Conservation (phyloP, 306 rosid genomes). For the Vigna unguiculata region DNA sequence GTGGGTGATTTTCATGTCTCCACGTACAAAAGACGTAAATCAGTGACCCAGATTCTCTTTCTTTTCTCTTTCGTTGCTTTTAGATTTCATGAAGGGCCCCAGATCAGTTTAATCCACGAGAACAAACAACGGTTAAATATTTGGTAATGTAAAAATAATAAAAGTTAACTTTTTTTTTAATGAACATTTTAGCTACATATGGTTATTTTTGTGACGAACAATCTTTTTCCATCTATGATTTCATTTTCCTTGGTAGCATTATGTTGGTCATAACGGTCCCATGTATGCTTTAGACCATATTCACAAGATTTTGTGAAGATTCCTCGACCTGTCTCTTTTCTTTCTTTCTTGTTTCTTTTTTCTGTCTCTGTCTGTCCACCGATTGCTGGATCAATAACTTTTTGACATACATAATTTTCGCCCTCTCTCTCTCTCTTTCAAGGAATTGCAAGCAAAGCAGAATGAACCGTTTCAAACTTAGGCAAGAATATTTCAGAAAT, state of each 20-base stretch:
- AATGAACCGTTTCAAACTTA: not conserved
- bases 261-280: slow-evolving; percentile 44
- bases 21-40: slow-evolving; percentile 29
- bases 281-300: slow-evolving; percentile 40
- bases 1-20: slow-evolving; percentile 40
- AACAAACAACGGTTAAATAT: slow-evolving; percentile 10
- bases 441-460: not conserved
- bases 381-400: slow-evolving; percentile 18
- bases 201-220: too few relatives aligned
- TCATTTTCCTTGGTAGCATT: slow-evolving; percentile 25
- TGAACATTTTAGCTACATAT: too few relatives aligned
- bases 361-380: not conserved
- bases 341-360: not conserved
- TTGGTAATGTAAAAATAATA: too few relatives aligned
- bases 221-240: not conserved
- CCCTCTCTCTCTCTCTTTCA: not conserved
- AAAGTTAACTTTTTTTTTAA: too few relatives aligned
- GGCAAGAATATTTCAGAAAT: not conserved
- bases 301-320: slow-evolving; percentile 39
- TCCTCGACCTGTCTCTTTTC: slow-evolving; percentile 28
- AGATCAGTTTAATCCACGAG: slow-evolving; percentile 18
- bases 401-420: not conserved
- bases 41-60: not conserved
- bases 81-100: slow-evolving; percentile 18
- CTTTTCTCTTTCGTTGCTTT: slow-evolving; percentile 41